Percentiles rank a stretch among this genome's conserved stretches.
Conservation (phyloP, 1,284 basidiomycete species). For the Moesziomyces sp. region DNA sequence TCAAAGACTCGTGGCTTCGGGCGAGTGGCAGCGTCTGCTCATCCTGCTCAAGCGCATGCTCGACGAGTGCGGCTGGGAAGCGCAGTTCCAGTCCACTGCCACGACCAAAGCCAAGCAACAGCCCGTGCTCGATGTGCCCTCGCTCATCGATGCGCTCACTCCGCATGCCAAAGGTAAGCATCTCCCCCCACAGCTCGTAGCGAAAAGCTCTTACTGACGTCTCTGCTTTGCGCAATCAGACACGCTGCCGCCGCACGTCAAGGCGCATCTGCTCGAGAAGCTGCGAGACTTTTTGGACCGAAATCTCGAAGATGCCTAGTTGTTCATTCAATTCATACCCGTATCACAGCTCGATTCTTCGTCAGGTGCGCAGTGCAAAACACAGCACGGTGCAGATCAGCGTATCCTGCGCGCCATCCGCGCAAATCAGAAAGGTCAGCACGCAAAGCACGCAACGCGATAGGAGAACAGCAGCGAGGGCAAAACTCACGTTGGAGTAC, state of each 20-base stretch:
- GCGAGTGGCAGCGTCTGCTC: conserved; percentile 44
- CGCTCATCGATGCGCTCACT: conserved; percentile 34
- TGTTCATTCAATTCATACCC: not conserved
- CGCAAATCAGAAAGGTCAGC: not conserved
- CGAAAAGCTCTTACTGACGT: no score
- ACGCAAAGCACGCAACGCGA: not conserved
- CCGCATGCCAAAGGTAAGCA: conserved; percentile 47
- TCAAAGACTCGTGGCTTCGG: conserved; percentile 48
- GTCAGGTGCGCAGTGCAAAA: conserved; percentile 49
- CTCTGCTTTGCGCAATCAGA: conserved; percentile 7
- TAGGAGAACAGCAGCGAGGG: not conserved
- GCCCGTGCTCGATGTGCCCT: conserved; percentile 22
- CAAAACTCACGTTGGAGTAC: conserved; percentile 45
- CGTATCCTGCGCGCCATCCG: conserved; percentile 29
- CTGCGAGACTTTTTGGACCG: conserved; percentile 50
- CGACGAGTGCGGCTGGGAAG: conserved; percentile 49
- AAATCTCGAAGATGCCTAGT: conserved; percentile 47
- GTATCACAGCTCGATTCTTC: no score
- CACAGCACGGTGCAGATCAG: conserved; percentile 52
- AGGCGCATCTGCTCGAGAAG: conserved; percentile 38
- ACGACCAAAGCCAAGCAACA: conserved; percentile 23
- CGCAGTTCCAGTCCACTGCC: conserved; percentile 16
- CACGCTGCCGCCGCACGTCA: conserved; percentile 46
- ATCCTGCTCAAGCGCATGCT: conserved; percentile 44
- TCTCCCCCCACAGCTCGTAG: no score